Evolutionary conservation across 345 rosid species (phyloP).

Genomic region (Angophora floribunda): DNA sequence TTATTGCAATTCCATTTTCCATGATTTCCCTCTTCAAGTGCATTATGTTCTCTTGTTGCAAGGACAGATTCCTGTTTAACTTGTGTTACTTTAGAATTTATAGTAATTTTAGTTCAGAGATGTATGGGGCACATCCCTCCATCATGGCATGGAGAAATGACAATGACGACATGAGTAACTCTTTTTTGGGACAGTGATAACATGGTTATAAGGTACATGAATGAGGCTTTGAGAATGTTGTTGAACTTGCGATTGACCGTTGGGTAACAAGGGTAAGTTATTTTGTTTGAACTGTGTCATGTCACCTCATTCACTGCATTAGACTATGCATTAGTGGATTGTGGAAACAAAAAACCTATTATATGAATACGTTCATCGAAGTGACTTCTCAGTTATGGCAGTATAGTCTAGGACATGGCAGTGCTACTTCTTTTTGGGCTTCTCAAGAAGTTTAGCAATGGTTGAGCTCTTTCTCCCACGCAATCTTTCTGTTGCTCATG

Average conservation of each 20-base stretch:
- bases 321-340: neutral
- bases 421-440: neutral
- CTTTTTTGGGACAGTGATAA: neutral
- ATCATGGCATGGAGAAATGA: neutral
- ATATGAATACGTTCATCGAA: neutral
- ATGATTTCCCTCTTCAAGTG: neutral
- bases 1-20: neutral
- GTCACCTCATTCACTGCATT: neutral
- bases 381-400: neutral
- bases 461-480: neutral
- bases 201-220: neutral
- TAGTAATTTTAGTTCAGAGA: neutral
- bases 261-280: neutral
- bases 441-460: neutral
- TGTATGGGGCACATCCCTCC: neutral
- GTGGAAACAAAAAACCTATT: neutral
- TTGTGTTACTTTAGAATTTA: neutral
- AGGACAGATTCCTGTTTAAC: neutral
- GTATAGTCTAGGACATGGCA: neutral
- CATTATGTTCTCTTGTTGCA: neutral
- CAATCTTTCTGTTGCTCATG: neutral
- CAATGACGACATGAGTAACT: neutral
- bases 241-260: neutral
- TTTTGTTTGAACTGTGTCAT: neutral
- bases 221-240: neutral